Conservation (phyloP, 2,329 filamentous ascomycete genomes). For the Dactylella cylindrospora region DNA sequence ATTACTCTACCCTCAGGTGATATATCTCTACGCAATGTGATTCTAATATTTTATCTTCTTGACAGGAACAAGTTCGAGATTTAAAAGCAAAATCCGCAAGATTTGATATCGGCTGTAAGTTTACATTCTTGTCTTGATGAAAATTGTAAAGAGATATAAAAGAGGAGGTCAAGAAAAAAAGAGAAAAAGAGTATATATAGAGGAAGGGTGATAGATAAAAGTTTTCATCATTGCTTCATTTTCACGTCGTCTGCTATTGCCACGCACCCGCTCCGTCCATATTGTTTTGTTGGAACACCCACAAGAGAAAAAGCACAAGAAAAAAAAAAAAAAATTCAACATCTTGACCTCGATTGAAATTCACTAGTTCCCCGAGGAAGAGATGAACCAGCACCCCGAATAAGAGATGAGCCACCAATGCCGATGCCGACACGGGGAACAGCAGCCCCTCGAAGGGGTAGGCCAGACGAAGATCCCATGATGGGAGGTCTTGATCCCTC, state of each 20-base stretch:
- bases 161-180: neutral
- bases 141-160: neutral
- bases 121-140: constrained; percentile 38
- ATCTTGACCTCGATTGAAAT: constrained; percentile 35
- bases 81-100: constrained; percentile 13
- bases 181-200: constrained; percentile 5
- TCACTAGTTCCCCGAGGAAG: constrained; percentile 17
- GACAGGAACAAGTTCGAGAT: constrained; percentile 37
- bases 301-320: too few species aligned
- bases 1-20: neutral
- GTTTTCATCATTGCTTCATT: neutral
- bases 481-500: constrained; percentile 21
- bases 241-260: neutral
- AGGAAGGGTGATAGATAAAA: neutral
- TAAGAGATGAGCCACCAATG: neutral
- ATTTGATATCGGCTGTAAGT: constrained; percentile 34
- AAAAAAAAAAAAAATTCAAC: constrained; percentile 29
- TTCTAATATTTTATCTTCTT: neutral
- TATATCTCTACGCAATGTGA: neutral
- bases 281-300: neutral
- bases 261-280: neutral
- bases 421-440: constrained; percentile 12
- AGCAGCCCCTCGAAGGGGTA: constrained; percentile 26
- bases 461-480: constrained; percentile 33
- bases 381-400: constrained; percentile 19